Conservation (phyloP, 257 asterid genomes). For the Fraxinus anomala region DNA sequence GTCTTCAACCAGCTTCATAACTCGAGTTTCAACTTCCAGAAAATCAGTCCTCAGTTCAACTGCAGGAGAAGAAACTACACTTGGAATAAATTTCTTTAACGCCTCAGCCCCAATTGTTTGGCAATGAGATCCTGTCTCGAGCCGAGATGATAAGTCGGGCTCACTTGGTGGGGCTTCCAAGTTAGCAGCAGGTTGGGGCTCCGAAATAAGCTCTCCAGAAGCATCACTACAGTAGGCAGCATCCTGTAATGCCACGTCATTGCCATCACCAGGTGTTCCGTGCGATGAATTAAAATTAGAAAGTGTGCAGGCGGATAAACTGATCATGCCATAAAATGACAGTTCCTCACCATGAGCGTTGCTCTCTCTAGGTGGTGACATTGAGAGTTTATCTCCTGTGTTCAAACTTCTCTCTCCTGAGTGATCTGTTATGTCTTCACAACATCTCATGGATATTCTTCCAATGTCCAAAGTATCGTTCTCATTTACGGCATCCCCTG, state of each 20-base stretch:
- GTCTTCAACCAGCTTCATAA: constrained; percentile 65
- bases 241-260: constrained; percentile 51
- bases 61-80: constrained; percentile 58
- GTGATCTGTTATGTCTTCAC: constrained; percentile 57
- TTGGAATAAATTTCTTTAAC: constrained; percentile 59
- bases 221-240: constrained; percentile 57
- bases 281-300: constrained; percentile 56
- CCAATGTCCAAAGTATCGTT: constrained; percentile 43
- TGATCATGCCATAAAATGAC: constrained; percentile 47
- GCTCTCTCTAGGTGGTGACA: constrained; percentile 52
- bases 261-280: constrained; percentile 55
- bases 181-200: constrained; percentile 49
- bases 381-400: constrained; percentile 35
- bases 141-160: constrained; percentile 47
- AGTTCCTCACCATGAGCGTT: constrained; percentile 40
- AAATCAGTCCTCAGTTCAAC: constrained; percentile 71
- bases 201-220: constrained; percentile 64
- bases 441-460: constrained; percentile 48
- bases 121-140: constrained; percentile 61
- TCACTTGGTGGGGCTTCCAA: constrained; percentile 48
- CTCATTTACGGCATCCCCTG: constrained; percentile 50
- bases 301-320: constrained; percentile 61
- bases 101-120: constrained; percentile 72
- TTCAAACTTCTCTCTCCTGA: constrained; percentile 59
- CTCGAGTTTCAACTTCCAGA: constrained; percentile 64